Base-by-base conservation (phyloP, 2,329 filamentous ascomycete species). In the Diaporthe nobilis region DNA sequence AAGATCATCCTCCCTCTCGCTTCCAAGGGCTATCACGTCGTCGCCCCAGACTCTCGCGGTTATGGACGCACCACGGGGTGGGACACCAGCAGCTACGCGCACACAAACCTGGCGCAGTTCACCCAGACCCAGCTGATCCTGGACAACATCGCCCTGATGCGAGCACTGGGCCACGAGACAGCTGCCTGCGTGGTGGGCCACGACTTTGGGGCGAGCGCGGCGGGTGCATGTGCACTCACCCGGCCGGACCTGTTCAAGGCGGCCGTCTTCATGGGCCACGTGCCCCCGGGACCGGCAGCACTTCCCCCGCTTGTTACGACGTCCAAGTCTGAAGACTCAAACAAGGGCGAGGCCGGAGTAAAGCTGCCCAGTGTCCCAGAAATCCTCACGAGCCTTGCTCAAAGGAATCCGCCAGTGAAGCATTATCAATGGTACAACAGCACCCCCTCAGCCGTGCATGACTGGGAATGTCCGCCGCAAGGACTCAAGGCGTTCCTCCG, bases 351-450 rank as follows among this genome's bases (percentile, higher is more conserved):
- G 9, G 10, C 37, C 1, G 25, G n/a, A 20, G 10, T 2, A 4
- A 17, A 4, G 7, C 63, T 28, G 2, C n/a, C 47, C 20, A 61
- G 22, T 25, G 47, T 37, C 3, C 71, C 80, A 31, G 86, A 91
- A 74, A 87, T 93, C n/a, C 89, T 92, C 75, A 83, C 84, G 28
- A 88, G 88, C 4, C 87, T 94, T 2, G 88, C 88, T 0, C 84
- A 85, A 55, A 85, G 92, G 1, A 81, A 86, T 2, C 86, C 88
- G n/a, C 90, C 91, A 0, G 81, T 90, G 12, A 94, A 94, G 81
- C 92, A 94, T 81, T 94, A 94, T 85, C 92, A 93, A 82, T 92
- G 88, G 88, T 93, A 92, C 82, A 92, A 92, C 79, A 89, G 89
- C 3, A 88, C 86, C 2, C 68, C 85, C 0, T 76, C 80, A 1